These are phyloP conservation scores for Echeveria elegans DNA, from an alignment of 164 flowering plant species.

Conservation along the genomic window DNA sequence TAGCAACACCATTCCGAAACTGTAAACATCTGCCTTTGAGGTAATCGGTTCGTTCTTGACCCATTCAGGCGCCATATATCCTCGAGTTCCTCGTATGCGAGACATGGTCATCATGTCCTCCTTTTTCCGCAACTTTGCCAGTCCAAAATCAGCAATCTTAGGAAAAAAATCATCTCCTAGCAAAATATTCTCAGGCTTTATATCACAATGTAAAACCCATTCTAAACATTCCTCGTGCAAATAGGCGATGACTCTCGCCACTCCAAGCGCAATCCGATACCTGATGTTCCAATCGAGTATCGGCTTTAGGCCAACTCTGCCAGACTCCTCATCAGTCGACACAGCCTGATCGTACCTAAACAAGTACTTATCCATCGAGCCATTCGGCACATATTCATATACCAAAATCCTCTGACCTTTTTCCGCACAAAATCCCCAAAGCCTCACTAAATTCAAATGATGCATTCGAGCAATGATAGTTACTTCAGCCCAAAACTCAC, in stretches of 20 bases:
- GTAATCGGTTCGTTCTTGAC: constrained; percentile 41
- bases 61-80: constrained; percentile 90
- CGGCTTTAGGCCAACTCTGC: constrained; percentile 13
- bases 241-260: constrained; percentile 56
- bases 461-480: constrained; percentile 81
- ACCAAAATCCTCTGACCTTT: constrained; percentile 53
- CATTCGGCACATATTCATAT: constrained; percentile 57
- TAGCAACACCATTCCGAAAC: constrained; percentile 76
- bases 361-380: constrained; percentile 46
- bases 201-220: constrained; percentile 82
- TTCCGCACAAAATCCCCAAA: constrained; percentile 85
- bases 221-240: constrained; percentile 59
- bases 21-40: constrained; percentile 72
- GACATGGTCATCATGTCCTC: constrained; percentile 61
- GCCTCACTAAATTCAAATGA: constrained; percentile 63
- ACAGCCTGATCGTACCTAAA: constrained; percentile 18
- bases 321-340: constrained; percentile 2
- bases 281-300: constrained; percentile 42
- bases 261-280: constrained; percentile 45
- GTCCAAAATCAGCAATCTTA: constrained; percentile 72
- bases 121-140: constrained; percentile 56
- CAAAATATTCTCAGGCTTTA: constrained; percentile 77
- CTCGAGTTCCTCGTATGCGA: constrained; percentile 60
- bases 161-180: constrained; percentile 78
- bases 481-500: constrained; percentile 85